Percentiles rank a stretch among this genome's conserved stretches.
phyloP scores from a whole-genome alignment of 2,329 filamentous ascomycete genomes.

The Kalaharituber pfeilii region DNA sequence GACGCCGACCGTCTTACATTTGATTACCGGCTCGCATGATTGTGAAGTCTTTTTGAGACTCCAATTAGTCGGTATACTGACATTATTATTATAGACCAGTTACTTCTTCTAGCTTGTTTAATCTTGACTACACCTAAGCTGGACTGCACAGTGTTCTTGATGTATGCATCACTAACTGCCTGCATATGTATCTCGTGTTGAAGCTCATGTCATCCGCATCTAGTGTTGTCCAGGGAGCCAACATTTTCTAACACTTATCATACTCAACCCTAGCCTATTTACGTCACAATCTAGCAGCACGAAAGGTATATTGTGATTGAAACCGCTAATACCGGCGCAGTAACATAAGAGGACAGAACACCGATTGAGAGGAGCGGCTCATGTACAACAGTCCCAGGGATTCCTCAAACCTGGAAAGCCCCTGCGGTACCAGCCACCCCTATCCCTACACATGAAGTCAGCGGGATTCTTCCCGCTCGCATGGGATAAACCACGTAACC shows the following conservation, averaged over 20 bases:
- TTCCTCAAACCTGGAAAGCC: constrained; percentile 25
- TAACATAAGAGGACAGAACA: background rate
- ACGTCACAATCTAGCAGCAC: background rate
- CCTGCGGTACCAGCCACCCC: background rate
- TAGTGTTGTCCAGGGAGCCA: background rate
- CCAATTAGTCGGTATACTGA: background rate
- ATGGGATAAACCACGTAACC: constrained; percentile 59
- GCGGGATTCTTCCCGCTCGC: constrained; percentile 60
- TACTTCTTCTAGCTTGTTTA: constrained; percentile 67
- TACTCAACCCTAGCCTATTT: background rate
- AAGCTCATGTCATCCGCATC: constrained; percentile 33
- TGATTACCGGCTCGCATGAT: constrained; percentile 29
- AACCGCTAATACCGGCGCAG: constrained; percentile 20
- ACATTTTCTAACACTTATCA: background rate
- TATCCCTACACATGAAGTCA: constrained; percentile 34
- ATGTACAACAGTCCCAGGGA: constrained; percentile 33
- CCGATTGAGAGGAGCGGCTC: constrained; percentile 40
- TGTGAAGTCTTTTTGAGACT: background rate
- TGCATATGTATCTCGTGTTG: constrained; percentile 58
- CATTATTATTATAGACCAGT: constrained; percentile 40
- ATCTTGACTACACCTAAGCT: constrained; percentile 68
- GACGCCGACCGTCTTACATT: too few species aligned
- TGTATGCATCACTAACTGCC: constrained; percentile 69
- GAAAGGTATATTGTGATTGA: constrained; percentile 29
- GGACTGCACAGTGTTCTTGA: constrained; percentile 47